Percentiles rank a stretch among this genome's conserved stretches.
Evolutionary conservation across 768 basidiomycete genomes (phyloP).

Genomic region (Naematelia encephala): DNA sequence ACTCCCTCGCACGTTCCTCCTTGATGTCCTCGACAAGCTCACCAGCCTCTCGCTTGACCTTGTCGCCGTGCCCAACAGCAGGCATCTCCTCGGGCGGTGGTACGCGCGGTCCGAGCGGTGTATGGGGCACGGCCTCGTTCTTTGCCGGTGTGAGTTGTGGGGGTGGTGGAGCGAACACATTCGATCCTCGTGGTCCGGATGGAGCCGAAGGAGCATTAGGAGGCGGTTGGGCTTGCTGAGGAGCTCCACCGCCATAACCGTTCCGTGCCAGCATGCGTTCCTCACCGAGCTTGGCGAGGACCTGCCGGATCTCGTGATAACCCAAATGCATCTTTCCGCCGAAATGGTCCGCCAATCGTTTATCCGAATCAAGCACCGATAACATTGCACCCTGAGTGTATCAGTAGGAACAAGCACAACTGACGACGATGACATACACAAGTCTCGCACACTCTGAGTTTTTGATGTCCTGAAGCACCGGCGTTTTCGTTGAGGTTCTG

Average conservation of each 20-base stretch:
- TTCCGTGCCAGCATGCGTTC: slow-evolving; percentile 65
- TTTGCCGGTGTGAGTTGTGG: slow-evolving; percentile 5
- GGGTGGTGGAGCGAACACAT: slow-evolving; percentile 11
- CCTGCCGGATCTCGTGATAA: slow-evolving; percentile 94
- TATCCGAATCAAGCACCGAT: slow-evolving; percentile 94
- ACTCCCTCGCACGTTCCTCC: slow-evolving; percentile 54
- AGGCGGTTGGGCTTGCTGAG: slow-evolving; percentile 57
- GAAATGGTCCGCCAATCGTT: slow-evolving; percentile 98
- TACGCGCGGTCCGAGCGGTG: slow-evolving; percentile 46
- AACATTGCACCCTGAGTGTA: slow-evolving; percentile 71
- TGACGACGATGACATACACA: slow-evolving; percentile 59
- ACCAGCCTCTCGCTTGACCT: slow-evolving; percentile 45
- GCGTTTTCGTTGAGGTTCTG: slow-evolving; percentile 96
- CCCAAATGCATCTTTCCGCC: slow-evolving; percentile 99
- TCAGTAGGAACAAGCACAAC: neutral
- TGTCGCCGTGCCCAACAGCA: slow-evolving; percentile 51
- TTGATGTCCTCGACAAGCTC: slow-evolving; percentile 45
- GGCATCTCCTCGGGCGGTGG: slow-evolving; percentile 47
- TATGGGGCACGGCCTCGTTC: slow-evolving; percentile 24
- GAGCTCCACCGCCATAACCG: neutral
- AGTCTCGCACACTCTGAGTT: slow-evolving; percentile 98
- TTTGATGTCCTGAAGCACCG: slow-evolving; percentile 99
- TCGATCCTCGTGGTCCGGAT: slow-evolving; percentile 21
- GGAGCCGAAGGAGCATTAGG: slow-evolving; percentile 34
- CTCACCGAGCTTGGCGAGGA: slow-evolving; percentile 85